Evolutionary conservation across 2,329 filamentous ascomycete species (phyloP).

Genomic region (Zopfia rhizophila): DNA sequence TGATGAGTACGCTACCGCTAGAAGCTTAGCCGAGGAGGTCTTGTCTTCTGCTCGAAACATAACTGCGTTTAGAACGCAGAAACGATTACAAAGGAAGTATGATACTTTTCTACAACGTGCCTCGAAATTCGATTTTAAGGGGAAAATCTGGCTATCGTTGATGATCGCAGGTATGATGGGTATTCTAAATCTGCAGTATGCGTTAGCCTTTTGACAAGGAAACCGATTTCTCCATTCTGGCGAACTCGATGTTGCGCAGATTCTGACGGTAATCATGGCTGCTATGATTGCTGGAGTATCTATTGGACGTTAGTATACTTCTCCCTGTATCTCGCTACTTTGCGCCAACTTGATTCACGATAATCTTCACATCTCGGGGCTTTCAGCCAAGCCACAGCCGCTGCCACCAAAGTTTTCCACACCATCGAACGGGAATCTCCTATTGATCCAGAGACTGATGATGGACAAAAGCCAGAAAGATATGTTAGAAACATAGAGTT

Average conservation of each 20-base stretch:
- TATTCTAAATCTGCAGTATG: constrained; percentile 79
- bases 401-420: constrained; percentile 89
- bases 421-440: constrained; percentile 92
- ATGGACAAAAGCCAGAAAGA: constrained; percentile 77
- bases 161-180: constrained; percentile 89
- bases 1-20: constrained; percentile 82
- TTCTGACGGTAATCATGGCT: constrained; percentile 88
- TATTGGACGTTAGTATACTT: constrained; percentile 74
- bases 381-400: constrained; percentile 83
- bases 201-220: constrained; percentile 59
- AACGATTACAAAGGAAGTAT: constrained; percentile 88
- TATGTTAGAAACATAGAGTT: constrained; percentile 84
- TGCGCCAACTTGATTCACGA: constrained; percentile 5
- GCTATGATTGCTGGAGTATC: constrained; percentile 95
- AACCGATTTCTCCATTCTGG: constrained; percentile 65
- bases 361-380: constrained; percentile 77
- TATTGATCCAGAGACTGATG: constrained; percentile 77
- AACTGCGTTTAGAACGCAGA: constrained; percentile 91
- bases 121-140: constrained; percentile 78
- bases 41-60: constrained; percentile 93
- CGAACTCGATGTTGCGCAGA: constrained; percentile 72
- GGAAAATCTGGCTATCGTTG: constrained; percentile 75
- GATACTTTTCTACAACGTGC: constrained; percentile 78
- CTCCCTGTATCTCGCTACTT: neutral
- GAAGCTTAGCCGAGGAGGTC: constrained; percentile 92